These are phyloP conservation scores for Paecilomyces variotii DNA, from an alignment of 2,329 filamentous ascomycete species.

Conservation along the genomic window DNA sequence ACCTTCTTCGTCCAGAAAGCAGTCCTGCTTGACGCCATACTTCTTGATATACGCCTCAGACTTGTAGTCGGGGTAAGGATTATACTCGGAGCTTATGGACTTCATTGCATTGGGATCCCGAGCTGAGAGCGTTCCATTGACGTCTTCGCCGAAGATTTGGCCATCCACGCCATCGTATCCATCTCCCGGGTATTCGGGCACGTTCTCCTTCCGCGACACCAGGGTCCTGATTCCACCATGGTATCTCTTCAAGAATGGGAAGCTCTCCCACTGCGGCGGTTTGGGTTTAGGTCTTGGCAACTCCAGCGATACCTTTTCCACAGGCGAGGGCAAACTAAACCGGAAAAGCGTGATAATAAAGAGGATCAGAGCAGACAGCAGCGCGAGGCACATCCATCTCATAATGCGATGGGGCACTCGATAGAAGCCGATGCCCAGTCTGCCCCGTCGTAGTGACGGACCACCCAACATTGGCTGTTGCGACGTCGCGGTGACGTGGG, in stretches of 20 bases:
- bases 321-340: constrained; percentile 51
- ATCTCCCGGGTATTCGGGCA: constrained; percentile 69
- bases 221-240: constrained; percentile 78
- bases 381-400: constrained; percentile 66
- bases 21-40: constrained; percentile 59
- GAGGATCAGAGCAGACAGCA: constrained; percentile 62
- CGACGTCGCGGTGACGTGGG: constrained; percentile 41
- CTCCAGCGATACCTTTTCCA: constrained; percentile 21
- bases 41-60: constrained; percentile 49
- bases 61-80: constrained; percentile 60
- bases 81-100: constrained; percentile 48
- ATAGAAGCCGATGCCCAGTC: constrained; percentile 39
- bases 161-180: constrained; percentile 48
- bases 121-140: not conserved
- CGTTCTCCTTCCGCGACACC: constrained; percentile 56
- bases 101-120: constrained; percentile 23
- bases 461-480: constrained; percentile 33
- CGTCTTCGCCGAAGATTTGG: constrained; percentile 1
- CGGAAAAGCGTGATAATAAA: constrained; percentile 70
- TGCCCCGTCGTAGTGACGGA: constrained; percentile 25
- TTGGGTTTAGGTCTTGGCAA: constrained; percentile 54
- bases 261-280: constrained; percentile 73
- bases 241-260: constrained; percentile 78
- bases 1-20: constrained; percentile 65
- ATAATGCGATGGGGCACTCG: constrained; percentile 65